phyloP scores from a whole-genome alignment of 2,329 filamentous ascomycete genomes.

The Clarireedia sp. region DNA sequence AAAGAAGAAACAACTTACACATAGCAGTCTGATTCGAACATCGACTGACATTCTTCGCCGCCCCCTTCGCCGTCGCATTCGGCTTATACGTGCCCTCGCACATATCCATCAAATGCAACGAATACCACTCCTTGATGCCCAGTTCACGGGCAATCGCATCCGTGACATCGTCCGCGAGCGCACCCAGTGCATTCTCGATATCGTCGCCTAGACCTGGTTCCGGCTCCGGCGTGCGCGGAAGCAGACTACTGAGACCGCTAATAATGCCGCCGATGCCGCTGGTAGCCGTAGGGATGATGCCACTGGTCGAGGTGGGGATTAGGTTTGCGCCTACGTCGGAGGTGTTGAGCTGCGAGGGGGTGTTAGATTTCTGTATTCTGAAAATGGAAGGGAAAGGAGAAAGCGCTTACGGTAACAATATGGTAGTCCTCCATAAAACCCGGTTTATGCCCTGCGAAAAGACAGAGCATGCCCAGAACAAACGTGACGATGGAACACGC shows the following conservation, averaged over 20 bases:
- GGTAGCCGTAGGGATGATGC: constrained; percentile 20
- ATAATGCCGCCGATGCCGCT: constrained; percentile 28
- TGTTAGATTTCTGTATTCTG: background rate
- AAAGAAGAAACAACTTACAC: constrained; percentile 30
- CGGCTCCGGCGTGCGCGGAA: constrained; percentile 11
- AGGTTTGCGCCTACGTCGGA: constrained; percentile 41
- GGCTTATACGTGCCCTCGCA: constrained; percentile 40
- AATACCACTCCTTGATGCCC: constrained; percentile 54
- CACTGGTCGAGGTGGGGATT: constrained; percentile 19
- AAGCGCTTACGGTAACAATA: constrained; percentile 42
- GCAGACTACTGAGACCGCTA: constrained; percentile 32
- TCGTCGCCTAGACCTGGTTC: constrained; percentile 31
- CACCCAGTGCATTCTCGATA: constrained; percentile 25
- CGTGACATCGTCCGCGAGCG: constrained; percentile 28
- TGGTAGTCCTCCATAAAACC: constrained; percentile 49
- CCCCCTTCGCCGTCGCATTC: constrained; percentile 31
- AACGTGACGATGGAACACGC: constrained; percentile 45
- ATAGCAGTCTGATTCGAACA: constrained; percentile 47
- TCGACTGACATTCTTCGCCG: constrained; percentile 42
- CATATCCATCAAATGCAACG: constrained; percentile 50
- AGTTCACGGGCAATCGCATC: constrained; percentile 33
- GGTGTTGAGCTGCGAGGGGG: constrained; percentile 43
- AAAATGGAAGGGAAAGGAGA: background rate
- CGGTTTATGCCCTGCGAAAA: constrained; percentile 52
- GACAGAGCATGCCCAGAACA: constrained; percentile 49